phyloP scores from a whole-genome alignment of 257 asterid genomes.

The Solanum chilense region DNA sequence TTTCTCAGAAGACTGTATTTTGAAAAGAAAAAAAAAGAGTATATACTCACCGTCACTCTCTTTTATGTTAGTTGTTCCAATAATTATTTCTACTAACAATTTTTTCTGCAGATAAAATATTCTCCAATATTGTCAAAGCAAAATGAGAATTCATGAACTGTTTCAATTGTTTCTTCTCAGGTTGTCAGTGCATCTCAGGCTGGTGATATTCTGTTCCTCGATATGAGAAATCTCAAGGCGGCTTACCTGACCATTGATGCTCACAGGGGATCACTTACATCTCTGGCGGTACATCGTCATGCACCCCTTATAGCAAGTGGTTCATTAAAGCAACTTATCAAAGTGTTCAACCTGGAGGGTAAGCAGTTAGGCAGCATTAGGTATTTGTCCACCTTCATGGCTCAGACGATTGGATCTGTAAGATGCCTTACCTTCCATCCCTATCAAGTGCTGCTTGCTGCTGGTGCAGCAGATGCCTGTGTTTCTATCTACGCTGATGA shows the following conservation, averaged over 20 bases:
- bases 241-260: slow-evolving; percentile 76
- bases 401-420: slow-evolving; percentile 91
- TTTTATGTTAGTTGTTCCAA: background rate
- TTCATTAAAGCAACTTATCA: slow-evolving; percentile 83
- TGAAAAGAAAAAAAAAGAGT: background rate
- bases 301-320: slow-evolving; percentile 85
- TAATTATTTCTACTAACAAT: background rate
- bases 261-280: slow-evolving; percentile 89
- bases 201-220: slow-evolving; percentile 77
- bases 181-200: slow-evolving; percentile 94
- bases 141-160: background rate
- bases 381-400: slow-evolving; percentile 91
- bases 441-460: slow-evolving; percentile 86
- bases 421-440: slow-evolving; percentile 94
- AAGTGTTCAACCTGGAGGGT: slow-evolving; percentile 79
- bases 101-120: background rate
- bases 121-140: background rate
- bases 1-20: background rate
- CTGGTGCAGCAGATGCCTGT: slow-evolving; percentile 93
- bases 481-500: slow-evolving; percentile 86
- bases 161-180: slow-evolving; percentile 19
- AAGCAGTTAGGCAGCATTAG: slow-evolving; percentile 75
- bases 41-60: background rate
- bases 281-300: slow-evolving; percentile 87
- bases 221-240: slow-evolving; percentile 50